Base-by-base conservation (phyloP, 1,139 yeast species). In the Magnusiomyces fungicola region DNA sequence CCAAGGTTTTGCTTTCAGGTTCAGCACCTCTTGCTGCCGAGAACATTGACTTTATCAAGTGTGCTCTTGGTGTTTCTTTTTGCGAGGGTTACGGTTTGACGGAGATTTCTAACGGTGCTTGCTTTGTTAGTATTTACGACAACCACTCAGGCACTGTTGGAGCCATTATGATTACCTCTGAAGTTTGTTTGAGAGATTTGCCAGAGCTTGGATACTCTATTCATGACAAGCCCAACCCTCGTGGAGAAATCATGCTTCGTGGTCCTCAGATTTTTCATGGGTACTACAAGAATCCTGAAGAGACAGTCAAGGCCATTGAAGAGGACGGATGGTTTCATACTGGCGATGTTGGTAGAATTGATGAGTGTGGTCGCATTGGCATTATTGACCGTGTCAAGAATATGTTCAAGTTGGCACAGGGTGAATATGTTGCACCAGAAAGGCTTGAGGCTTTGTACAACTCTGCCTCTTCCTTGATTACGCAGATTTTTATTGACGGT, bases 361-460 rank as follows among this genome's bases (percentile, higher is more conserved):
- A 74, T 47, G 60, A 60, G 9, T 69, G 70, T 36, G 87, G 87
- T 21, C 73, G 85, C 52, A 62, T 84, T 22, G 69, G 60, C 55
- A 81, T 84, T 50, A 74, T 84, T 58, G 94, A 84, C 62, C 74
- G 94, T 54, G 89, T 83, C 43, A 84, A 84, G 70, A 84, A 84
- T 65, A 83, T 84, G 69, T 84, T 83, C 74, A 84, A 84, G 66
- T 72, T 84, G 58, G 76, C 89, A 1, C 94, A 84, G 65, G 94
- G 94, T 53, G 94, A 84, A 64, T 84, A 84, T 64, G 78, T 84
- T 49, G 82, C 89, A 1, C 90, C 92, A 2, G 94, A 84, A 62
- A 80, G 78, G 64, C 79, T 84, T 55, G 94, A 84, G 62, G 81
- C 80, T 60, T 68, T 70, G 22, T 83, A 83, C 59, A 67, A 80